Base-by-base conservation (phyloP, 2,329 filamentous ascomycete genomes). In the Pseudogymnoascus verrucosus region DNA sequence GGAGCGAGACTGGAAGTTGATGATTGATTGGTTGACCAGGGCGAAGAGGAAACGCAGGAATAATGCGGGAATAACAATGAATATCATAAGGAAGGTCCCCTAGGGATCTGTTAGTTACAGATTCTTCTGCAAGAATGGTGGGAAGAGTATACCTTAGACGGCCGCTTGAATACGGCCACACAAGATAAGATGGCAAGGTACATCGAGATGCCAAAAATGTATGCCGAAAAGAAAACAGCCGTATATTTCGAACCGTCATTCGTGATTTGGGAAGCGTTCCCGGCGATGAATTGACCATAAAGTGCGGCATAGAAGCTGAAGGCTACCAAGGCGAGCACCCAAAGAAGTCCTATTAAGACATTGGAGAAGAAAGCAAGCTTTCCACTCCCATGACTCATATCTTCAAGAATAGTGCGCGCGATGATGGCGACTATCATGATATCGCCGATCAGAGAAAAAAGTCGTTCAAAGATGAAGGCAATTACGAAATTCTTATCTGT, bases 131-230 rank as follows among this genome's bases (percentile, higher is more conserved):
- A 11, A 31, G 6, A 7, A 14, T 16, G 26, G 2, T 31, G n/a
- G 31, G 6, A 14, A 19, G 47, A 34, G 39, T 11, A 42, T 42
- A 42, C 47, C 47, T 16, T 57, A 19, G 47, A 57, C 19, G n/a
- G 47, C 26, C 28, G 8, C 26, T 57, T 57, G 47, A 57, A 7
- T 7, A 57, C 47, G 10, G 47, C 47, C 19, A 57, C n/a, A 19
- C 14, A 57, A 12, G 47, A 1, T 34, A 57, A n/a, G n/a, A 57
- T 34, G 10, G 63, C 62, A 26, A 61, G 67, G 12, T 66, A 65
- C 62, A 66, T 67, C 54, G 65, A 68, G 60, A 67, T 65, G 65
- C 62, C 63, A 10, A 66, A 67, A 39, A 61, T 66, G 36, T 60
- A 54, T n/a, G 40, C 63, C 5, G 42, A 42, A 12, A 37, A 68